These are phyloP conservation scores for Cenchrus purpureus DNA, from an alignment of 176 grass and related monocot genomes.

Conservation along the genomic window DNA sequence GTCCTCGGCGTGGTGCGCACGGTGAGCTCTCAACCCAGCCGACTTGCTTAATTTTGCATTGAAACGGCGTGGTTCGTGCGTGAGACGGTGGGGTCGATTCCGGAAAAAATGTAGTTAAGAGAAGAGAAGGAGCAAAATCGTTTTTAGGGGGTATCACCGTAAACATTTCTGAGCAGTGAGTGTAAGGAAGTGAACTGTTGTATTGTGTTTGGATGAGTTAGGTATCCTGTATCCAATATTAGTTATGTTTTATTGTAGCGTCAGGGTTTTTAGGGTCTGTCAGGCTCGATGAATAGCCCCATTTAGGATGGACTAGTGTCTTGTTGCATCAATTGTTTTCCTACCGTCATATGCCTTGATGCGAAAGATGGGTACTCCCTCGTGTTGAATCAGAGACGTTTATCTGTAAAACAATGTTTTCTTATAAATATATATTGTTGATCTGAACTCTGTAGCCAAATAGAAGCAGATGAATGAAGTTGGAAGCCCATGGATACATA, in stretches of 20 bases:
- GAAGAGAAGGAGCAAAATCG: not conserved
- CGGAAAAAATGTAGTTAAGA: not conserved
- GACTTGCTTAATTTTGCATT: not conserved
- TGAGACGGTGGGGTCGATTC: not conserved
- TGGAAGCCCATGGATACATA: not conserved
- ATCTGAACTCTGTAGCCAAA: not conserved
- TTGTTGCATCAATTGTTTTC: not conserved
- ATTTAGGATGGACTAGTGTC: not conserved
- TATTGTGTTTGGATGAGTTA: not conserved
- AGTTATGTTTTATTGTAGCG: not conserved
- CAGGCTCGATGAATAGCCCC: not conserved
- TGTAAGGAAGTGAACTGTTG: not conserved
- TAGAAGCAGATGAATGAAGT: not conserved
- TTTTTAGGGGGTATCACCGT: not conserved
- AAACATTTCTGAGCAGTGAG: not conserved
- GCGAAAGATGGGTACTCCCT: not conserved
- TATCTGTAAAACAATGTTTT: not conserved
- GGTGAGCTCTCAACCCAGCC: slow-evolving; percentile 23
- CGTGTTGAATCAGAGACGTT: not conserved
- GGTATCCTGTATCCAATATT: not conserved
- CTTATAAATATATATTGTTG: not conserved
- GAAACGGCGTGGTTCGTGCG: not conserved
- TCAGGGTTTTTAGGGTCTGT: not conserved
- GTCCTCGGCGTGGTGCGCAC: slow-evolving; percentile 24
- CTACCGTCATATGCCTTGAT: not conserved